Conservation (phyloP, 2,329 filamentous ascomycete genomes). For the Thielaviopsis populi region DNA sequence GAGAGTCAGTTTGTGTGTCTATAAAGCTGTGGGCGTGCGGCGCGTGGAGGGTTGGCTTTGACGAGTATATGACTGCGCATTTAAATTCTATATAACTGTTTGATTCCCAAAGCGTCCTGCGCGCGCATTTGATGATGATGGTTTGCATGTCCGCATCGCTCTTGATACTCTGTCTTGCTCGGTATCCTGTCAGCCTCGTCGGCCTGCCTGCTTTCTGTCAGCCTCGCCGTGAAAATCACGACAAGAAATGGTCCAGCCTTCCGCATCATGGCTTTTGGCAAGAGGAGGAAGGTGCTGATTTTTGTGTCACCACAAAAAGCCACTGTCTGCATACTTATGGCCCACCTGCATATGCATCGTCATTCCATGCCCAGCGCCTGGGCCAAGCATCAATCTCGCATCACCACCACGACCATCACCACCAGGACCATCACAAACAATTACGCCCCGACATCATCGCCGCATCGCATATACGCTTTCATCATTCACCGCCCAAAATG, state of each 20-base stretch:
- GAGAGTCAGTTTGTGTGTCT: slow-evolving; percentile 10
- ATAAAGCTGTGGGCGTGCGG: not conserved
- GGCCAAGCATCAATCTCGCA: not conserved
- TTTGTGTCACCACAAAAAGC: not conserved
- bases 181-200: no score
- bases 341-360: not conserved
- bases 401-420: not conserved
- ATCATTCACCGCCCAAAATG: not conserved
- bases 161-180: no score
- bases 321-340: slow-evolving; percentile 5
- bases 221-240: not conserved
- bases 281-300: not conserved
- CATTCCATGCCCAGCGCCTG: not conserved
- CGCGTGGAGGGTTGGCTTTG: no score
- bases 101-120: no score
- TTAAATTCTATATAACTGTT: no score
- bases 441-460: not conserved
- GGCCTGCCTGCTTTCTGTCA: not conserved
- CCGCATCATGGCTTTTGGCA: not conserved
- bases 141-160: no score
- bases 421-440: not conserved
- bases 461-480: no score
- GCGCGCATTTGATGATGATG: no score
- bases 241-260: not conserved
- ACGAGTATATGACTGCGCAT: no score